Conservation (phyloP, 768 basidiomycete species). For the Termitomyces sp. region DNA sequence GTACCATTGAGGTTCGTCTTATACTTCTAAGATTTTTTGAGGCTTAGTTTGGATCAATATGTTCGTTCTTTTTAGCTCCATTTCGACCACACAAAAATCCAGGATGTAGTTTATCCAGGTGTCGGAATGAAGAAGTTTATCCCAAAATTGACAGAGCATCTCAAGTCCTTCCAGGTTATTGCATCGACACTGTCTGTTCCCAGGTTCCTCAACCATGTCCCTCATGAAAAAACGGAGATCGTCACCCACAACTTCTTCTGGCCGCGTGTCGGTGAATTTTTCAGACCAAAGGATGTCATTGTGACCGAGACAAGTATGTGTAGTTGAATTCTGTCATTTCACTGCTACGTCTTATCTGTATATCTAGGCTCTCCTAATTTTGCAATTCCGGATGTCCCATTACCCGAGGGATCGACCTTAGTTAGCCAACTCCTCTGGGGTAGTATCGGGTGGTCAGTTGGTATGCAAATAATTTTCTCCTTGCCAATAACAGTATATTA, state of each 20-base stretch:
- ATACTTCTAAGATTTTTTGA: not conserved
- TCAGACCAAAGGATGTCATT: constrained; percentile 72
- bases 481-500: not conserved
- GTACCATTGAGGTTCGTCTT: constrained; percentile 57
- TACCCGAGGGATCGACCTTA: constrained; percentile 68
- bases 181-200: constrained; percentile 46
- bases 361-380: constrained; percentile 36
- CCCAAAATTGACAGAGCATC: constrained; percentile 61
- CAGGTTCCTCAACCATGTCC: constrained; percentile 37
- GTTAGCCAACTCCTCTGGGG: constrained; percentile 86
- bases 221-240: constrained; percentile 41
- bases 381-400: constrained; percentile 75
- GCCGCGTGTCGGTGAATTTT: constrained; percentile 75
- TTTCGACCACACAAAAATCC: constrained; percentile 38
- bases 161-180: constrained; percentile 35
- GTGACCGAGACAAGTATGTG: constrained; percentile 78
- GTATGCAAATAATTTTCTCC: constrained; percentile 28
- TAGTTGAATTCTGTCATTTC: not conserved
- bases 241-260: constrained; percentile 85
- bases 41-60: not conserved
- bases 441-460: constrained; percentile 87
- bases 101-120: constrained; percentile 43
- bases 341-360: too few relatives aligned
- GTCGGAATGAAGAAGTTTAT: constrained; percentile 76
- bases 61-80: constrained; percentile 50